Conservation (phyloP, 345 rosid genomes). For the Camelina sativa region DNA sequence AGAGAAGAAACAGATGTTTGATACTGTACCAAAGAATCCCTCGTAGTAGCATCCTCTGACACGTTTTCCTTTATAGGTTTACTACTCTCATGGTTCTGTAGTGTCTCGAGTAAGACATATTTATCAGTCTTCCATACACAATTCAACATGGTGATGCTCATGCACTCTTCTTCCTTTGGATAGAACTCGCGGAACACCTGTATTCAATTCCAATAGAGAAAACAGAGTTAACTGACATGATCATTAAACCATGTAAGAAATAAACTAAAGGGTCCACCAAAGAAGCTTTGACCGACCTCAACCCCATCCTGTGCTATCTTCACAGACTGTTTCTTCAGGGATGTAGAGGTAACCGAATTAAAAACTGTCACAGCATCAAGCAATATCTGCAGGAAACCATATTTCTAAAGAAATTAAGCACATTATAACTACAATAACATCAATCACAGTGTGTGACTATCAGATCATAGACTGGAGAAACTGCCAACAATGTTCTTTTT, state of each 20-base stretch:
- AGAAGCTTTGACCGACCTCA: constrained; percentile 59
- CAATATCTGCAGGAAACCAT: constrained; percentile 59
- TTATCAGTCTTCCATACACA: constrained; percentile 72
- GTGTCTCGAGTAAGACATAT: constrained; percentile 61
- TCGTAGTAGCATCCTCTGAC: constrained; percentile 41
- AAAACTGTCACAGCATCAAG: constrained; percentile 70
- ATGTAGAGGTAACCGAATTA: constrained; percentile 67
- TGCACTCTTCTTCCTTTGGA: constrained; percentile 56
- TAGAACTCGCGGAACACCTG: constrained; percentile 80
- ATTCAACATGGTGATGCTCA: constrained; percentile 49
- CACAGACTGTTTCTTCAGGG: constrained; percentile 74
- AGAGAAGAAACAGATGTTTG: constrained; percentile 59
- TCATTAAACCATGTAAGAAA: constrained; percentile 3
- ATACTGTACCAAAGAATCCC: constrained; percentile 53
- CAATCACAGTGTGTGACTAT: background rate
- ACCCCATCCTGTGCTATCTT: constrained; percentile 69
- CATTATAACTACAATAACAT: constrained; percentile 8
- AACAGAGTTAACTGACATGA: constrained; percentile 12
- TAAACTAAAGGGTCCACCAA: background rate
- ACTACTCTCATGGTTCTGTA: constrained; percentile 45
- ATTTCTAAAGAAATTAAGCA: background rate
- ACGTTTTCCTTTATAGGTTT: constrained; percentile 38
- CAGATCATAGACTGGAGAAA: background rate
- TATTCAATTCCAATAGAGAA: constrained; percentile 3
- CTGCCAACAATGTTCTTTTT: background rate